Conservation (phyloP, 345 rosid species). For the Linum lewisii region DNA sequence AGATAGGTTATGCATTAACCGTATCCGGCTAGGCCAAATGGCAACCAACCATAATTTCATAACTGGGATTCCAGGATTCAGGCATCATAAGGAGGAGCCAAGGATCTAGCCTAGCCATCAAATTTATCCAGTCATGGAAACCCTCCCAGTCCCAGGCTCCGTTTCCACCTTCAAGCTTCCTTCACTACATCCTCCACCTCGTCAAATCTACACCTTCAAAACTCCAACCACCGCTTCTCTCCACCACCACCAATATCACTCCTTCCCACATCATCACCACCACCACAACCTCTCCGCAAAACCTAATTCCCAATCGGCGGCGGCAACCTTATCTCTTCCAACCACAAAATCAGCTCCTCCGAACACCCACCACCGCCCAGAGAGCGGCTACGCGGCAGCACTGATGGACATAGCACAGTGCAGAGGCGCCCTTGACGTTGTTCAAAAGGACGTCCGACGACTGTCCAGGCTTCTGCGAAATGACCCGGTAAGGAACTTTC, state of each 20-base stretch:
- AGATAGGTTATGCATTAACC: no score
- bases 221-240: conserved; percentile 12
- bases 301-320: conserved; percentile 14
- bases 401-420: conserved; percentile 47
- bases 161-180: conserved; percentile 43
- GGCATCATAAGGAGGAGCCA: no score
- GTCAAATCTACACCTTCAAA: conserved; percentile 25
- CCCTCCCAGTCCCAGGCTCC: conserved; percentile 42
- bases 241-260: conserved; percentile 15
- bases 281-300: conserved; percentile 20
- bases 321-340: conserved; percentile 12
- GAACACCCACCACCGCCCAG: conserved; percentile 35
- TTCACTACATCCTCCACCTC: conserved; percentile 15
- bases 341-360: conserved; percentile 19
- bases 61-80: no score
- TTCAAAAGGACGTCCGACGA: conserved; percentile 37
- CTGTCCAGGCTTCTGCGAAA: conserved; percentile 23
- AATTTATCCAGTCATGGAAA: conserved; percentile 52
- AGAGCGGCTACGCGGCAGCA: conserved; percentile 68
- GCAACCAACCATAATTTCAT: no score
- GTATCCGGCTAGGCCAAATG: no score
- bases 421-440: conserved; percentile 34
- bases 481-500: conserved; percentile 14
- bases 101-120: no score
- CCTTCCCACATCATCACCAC: not conserved